Conservation (phyloP, 805 yeast genomes). For the Metschnikowia kunwiensis region DNA sequence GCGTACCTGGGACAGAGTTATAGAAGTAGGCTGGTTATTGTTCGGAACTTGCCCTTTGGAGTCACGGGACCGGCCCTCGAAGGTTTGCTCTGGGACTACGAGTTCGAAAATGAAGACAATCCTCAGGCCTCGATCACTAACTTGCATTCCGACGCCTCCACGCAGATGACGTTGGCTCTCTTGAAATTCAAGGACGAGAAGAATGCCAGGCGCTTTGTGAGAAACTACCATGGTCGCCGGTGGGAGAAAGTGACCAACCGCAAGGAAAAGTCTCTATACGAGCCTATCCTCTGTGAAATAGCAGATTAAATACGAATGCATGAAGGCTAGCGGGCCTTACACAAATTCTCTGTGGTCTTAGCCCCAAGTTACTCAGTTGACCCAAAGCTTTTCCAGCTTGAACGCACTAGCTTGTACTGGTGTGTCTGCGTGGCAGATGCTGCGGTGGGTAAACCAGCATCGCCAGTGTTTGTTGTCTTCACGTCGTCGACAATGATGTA, state of each 20-base stretch:
- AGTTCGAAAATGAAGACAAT: slow-evolving; percentile 29
- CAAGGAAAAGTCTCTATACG: slow-evolving; percentile 31
- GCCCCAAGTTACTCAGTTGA: neutral
- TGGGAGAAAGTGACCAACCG: slow-evolving; percentile 31
- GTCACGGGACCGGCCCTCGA: slow-evolving; percentile 36
- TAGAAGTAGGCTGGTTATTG: slow-evolving; percentile 32
- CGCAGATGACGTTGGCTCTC: slow-evolving; percentile 28
- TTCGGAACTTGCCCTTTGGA: slow-evolving; percentile 48
- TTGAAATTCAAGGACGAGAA: slow-evolving; percentile 42
- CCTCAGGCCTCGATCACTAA: slow-evolving; percentile 22
- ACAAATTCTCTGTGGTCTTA: neutral
- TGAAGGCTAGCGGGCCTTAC: too few relatives aligned
- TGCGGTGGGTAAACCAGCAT: neutral
- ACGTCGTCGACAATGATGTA: slow-evolving; percentile 58
- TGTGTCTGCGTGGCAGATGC: neutral
- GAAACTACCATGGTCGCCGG: slow-evolving; percentile 50
- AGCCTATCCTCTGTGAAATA: slow-evolving; percentile 38
- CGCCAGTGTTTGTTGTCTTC: neutral
- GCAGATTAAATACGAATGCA: slow-evolving; percentile 22
- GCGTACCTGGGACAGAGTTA: slow-evolving; percentile 18
- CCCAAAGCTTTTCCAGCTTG: slow-evolving; percentile 11
- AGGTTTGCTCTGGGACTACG: slow-evolving; percentile 49
- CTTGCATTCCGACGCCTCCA: slow-evolving; percentile 25
- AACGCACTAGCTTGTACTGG: slow-evolving; percentile 7
- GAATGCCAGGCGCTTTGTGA: slow-evolving; percentile 51